A percentile compares a stretch with the other conserved stretches of the same genome.
These are phyloP conservation scores for Paramecium octaurelia DNA, from an alignment of 73 alveolate species.

Conservation along the genomic window DNA sequence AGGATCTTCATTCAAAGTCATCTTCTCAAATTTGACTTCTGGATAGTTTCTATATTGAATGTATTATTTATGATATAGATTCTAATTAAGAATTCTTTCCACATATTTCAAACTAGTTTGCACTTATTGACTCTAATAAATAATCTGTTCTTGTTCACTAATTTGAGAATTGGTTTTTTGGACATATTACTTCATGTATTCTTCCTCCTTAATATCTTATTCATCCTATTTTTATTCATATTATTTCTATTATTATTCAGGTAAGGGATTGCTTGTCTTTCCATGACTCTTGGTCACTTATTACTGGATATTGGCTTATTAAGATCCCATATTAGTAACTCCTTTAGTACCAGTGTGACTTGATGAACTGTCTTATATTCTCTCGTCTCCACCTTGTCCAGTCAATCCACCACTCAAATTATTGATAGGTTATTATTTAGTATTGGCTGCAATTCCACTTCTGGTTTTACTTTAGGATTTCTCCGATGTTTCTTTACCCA, in stretches of 20 bases:
- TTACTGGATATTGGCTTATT: not conserved
- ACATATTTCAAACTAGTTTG: constrained; percentile 70
- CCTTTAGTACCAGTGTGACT: constrained; percentile 59
- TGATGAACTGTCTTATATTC: not conserved
- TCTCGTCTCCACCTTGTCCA: not conserved
- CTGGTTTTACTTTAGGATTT: constrained; percentile 30
- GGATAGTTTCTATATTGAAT: constrained; percentile 96
- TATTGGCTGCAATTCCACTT: not conserved
- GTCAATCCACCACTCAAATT: constrained; percentile 51
- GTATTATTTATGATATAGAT: constrained; percentile 92
- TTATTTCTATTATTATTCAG: constrained; percentile 1
- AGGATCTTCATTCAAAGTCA: constrained; percentile 67
- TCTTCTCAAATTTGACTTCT: constrained; percentile 78
- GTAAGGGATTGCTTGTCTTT: constrained; percentile 26
- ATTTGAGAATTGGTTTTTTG: not conserved
- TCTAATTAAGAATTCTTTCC: constrained; percentile 95
- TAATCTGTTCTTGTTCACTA: constrained; percentile 49
- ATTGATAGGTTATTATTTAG: not conserved
- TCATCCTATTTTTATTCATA: constrained; percentile 34
- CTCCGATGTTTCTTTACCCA: constrained; percentile 25
- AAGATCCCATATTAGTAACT: not conserved
- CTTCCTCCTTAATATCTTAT: constrained; percentile 28
- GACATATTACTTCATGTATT: constrained; percentile 4
- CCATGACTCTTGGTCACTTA: constrained; percentile 57
- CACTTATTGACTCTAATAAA: constrained; percentile 33